Conservation (phyloP, 352 stramenopile genomes). For the Globisporangium cederbergense region DNA sequence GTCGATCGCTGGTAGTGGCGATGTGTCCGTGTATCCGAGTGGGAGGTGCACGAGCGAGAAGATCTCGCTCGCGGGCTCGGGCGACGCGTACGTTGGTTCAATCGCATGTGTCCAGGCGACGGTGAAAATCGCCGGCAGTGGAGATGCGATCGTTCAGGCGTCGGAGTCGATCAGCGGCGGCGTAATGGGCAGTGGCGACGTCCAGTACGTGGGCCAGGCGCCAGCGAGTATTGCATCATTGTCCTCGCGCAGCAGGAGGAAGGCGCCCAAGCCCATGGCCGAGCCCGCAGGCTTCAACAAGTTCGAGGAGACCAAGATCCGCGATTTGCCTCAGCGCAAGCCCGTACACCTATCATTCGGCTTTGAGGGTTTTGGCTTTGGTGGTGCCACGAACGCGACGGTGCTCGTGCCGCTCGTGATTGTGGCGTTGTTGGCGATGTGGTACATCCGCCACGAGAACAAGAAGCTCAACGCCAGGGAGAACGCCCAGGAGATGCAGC, state of each 20-base stretch:
- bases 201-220: constrained; percentile 21
- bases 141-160: constrained; percentile 14
- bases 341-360: constrained; percentile 4
- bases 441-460: constrained; percentile 8
- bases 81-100: constrained; percentile 9
- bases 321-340: neutral
- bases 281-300: constrained; percentile 16
- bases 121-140: constrained; percentile 1
- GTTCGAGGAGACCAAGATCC: constrained; percentile 1
- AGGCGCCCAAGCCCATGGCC: constrained; percentile 24
- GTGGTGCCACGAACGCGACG: neutral
- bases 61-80: constrained; percentile 6
- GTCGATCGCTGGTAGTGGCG: constrained; percentile 7
- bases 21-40: constrained; percentile 11
- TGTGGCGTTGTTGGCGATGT: constrained; percentile 7
- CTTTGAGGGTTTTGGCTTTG: neutral
- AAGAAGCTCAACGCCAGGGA: constrained; percentile 9
- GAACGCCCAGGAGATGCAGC: neutral
- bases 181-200: constrained; percentile 13
- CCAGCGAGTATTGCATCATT: constrained; percentile 21
- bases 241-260: constrained; percentile 7
- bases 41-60: neutral
- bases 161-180: constrained; percentile 5
- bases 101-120: neutral
- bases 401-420: constrained; percentile 9